Percentiles rank a stretch among this genome's conserved stretches.
These are phyloP conservation scores for Bruguiera gymnorhiza DNA, from an alignment of 345 rosid genomes.

Conservation along the genomic window DNA sequence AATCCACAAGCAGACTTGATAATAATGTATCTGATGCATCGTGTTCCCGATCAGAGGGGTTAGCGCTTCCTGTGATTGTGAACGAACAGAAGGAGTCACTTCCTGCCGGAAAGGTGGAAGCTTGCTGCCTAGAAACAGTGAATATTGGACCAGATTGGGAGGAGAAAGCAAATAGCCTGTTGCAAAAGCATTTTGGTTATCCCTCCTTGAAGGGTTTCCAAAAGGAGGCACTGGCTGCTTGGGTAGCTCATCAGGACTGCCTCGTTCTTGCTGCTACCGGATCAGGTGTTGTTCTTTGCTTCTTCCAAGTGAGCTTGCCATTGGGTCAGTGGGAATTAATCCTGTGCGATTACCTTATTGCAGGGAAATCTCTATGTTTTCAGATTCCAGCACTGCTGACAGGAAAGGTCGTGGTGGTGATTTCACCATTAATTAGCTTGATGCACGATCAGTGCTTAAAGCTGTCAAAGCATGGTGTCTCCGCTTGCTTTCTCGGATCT, in stretches of 20 bases:
- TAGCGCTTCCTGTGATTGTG: constrained; percentile 15
- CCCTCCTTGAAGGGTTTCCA: constrained; percentile 65
- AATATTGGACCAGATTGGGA: constrained; percentile 54
- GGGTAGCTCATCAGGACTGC: constrained; percentile 66
- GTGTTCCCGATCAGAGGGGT: constrained; percentile 23
- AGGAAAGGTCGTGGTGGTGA: constrained; percentile 75
- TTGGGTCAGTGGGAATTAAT: not conserved
- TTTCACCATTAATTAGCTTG: constrained; percentile 90
- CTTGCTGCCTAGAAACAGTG: constrained; percentile 29
- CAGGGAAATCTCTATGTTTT: constrained; percentile 87
- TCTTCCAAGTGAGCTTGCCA: not conserved
- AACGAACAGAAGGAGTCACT: constrained; percentile 14
- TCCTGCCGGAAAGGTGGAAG: constrained; percentile 17
- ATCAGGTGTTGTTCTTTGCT: constrained; percentile 49
- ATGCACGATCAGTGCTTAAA: constrained; percentile 96
- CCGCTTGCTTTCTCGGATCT: constrained; percentile 96
- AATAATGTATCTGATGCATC: constrained; percentile 16
- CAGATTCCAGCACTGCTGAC: constrained; percentile 86
- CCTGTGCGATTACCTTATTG: constrained; percentile 15
- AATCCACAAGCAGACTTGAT: constrained; percentile 19
- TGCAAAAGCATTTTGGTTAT: constrained; percentile 59
- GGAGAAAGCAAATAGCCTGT: constrained; percentile 39
- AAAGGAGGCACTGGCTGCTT: constrained; percentile 72
- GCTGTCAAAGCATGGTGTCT: constrained; percentile 63
- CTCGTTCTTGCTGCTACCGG: constrained; percentile 94